These are phyloP conservation scores for Candida incommunis DNA, from an alignment of 805 yeast genomes.

Conservation along the genomic window DNA sequence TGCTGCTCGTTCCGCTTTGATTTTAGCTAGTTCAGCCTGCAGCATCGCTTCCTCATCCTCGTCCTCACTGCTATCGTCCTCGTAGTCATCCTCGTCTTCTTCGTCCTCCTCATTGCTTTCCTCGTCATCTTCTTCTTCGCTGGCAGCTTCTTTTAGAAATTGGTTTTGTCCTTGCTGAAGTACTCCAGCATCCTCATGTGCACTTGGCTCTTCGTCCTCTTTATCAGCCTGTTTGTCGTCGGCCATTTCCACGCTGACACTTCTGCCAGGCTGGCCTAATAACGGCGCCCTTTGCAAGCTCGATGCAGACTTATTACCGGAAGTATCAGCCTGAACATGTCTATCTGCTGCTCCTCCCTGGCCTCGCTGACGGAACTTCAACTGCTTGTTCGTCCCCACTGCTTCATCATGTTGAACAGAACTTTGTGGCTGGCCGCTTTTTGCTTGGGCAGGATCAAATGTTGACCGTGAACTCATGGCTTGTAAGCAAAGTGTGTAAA, in stretches of 20 bases:
- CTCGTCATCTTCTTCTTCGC: neutral
- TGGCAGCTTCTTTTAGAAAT: neutral
- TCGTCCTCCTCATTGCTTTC: neutral
- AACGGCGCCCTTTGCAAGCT: too few relatives aligned
- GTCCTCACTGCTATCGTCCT: neutral
- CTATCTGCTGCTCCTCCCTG: too few relatives aligned
- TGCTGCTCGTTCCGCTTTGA: neutral
- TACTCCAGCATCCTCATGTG: neutral
- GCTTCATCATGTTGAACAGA: neutral
- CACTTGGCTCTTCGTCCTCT: neutral
- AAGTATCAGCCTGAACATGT: too few relatives aligned
- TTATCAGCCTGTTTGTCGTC: neutral
- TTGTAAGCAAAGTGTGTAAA: neutral
- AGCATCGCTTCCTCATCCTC: neutral
- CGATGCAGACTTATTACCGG: too few relatives aligned
- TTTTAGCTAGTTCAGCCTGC: neutral
- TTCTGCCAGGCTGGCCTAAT: too few relatives aligned
- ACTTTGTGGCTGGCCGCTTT: neutral
- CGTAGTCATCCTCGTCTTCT: neutral
- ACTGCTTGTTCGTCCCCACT: too few relatives aligned
- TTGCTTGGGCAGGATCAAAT: neutral
- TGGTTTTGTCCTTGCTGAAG: too few relatives aligned
- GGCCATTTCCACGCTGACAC: too few relatives aligned
- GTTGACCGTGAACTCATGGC: conserved; percentile 1
- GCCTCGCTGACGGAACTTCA: too few relatives aligned